phyloP scores from a whole-genome alignment of 2,329 filamentous ascomycete species.

The Calonectria pseudoturangicola region DNA sequence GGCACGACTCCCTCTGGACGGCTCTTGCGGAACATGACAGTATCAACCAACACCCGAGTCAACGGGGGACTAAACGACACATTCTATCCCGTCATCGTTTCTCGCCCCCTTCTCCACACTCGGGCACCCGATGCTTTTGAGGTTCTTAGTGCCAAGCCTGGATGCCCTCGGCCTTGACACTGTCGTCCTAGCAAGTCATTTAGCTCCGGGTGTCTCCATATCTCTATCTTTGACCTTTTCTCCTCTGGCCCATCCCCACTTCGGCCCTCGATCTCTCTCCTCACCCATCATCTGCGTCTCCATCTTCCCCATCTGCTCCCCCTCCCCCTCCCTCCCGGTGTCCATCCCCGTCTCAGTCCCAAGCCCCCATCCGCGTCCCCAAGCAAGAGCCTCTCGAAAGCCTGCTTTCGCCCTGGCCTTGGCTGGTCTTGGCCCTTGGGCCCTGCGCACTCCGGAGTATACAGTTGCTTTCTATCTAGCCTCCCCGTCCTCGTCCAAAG shows the following conservation, averaged over 20 bases:
- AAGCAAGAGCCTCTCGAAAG: background rate
- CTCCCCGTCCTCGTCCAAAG: background rate
- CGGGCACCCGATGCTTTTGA: slow-evolving; percentile 29
- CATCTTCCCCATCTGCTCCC: slow-evolving; percentile 31
- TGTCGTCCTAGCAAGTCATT: slow-evolving; percentile 18
- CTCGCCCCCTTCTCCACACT: slow-evolving; percentile 27
- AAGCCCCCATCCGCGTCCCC: slow-evolving; percentile 13
- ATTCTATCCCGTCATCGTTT: slow-evolving; percentile 41
- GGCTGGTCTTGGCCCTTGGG: no score
- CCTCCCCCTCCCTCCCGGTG: slow-evolving; percentile 32
- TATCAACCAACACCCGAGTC: slow-evolving; percentile 23
- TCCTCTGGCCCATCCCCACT: slow-evolving; percentile 30
- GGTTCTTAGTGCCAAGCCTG: slow-evolving; percentile 25
- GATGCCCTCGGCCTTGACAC: slow-evolving; percentile 17
- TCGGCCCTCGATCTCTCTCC: slow-evolving; percentile 24
- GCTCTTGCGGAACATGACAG: slow-evolving; percentile 10
- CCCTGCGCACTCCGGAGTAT: background rate
- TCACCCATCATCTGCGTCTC: slow-evolving; percentile 17
- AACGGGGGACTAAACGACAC: slow-evolving; percentile 37
- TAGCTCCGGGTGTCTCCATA: slow-evolving; percentile 38
- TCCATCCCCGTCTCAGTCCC: slow-evolving; percentile 10
- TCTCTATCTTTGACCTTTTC: slow-evolving; percentile 36
- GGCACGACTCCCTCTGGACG: background rate
- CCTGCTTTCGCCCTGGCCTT: background rate
- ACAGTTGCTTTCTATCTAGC: no score